Evolutionary conservation across 108 stramenopile species (phyloP), one percentile per base, ranked within the genome.

Genomic region (Cyclotella cryptica): DNA sequence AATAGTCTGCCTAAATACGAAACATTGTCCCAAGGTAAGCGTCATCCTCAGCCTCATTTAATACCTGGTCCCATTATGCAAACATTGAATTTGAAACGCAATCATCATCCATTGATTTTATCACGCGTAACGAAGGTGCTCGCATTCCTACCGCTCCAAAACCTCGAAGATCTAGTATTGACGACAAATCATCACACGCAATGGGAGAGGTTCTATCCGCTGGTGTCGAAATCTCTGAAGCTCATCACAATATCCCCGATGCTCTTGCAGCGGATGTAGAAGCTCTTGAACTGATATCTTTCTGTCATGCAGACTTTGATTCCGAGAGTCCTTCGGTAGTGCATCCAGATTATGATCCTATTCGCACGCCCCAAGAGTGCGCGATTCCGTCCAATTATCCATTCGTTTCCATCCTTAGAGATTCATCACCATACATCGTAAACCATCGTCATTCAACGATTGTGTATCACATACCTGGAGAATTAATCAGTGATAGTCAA

Each of bases 401-500:
- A 45, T 98, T 97, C 83, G 96, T 97, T 0, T 86, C 90, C 22
- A 88, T 97, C 72, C 95, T 98, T 61, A 85, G 96, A 18, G 94
- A 92, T 29, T 87, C 90, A 14, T 97, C 97, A 27, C 95, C 95
- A 24, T 98, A 98, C 78, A 97, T 98, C 77, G 96, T 96, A 41
- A 90, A 91, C 46, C 98, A 98, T 81, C 89, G 97, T 17, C 90
- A 92, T 64, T 87, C 97, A 10, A 84, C 89, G 0, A 94, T 93
- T 53, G 96, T 97, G 59, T 92, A 90, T 51, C 98, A 98, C 79
- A 94, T 98, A 63, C 95, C 95, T 13, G 96, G 98, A 47, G 89
- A 89, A 39, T 73, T 91, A 52, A 64, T 88, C 54, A 66, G 70
- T 49, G 65, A 82, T 53, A 29, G 27, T 3, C 58, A 61, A 52